Percentiles rank a stretch among this genome's conserved stretches.
phyloP scores from a whole-genome alignment of 352 stramenopile genomes.

The Peronospora belbahrii region DNA sequence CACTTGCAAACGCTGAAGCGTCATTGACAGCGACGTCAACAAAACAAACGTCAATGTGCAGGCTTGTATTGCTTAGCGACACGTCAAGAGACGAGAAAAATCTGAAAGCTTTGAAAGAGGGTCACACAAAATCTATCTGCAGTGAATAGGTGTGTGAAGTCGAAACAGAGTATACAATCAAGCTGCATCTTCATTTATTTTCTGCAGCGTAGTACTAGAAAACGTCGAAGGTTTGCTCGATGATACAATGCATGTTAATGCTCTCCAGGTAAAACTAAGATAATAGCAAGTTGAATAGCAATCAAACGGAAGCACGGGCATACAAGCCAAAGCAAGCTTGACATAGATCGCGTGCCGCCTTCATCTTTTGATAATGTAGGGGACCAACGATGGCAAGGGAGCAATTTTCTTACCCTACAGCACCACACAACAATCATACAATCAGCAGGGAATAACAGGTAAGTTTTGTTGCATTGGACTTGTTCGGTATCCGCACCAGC shows the following conservation, averaged over 20 bases:
- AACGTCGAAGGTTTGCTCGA: slow-evolving; percentile 81
- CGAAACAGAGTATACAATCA: slow-evolving; percentile 4
- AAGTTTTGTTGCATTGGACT: too few relatives aligned
- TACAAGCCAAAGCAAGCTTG: too few relatives aligned
- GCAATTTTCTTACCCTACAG: slow-evolving; percentile 68
- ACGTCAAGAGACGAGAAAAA: slow-evolving; percentile 49
- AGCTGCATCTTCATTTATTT: slow-evolving; percentile 15
- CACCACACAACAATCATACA: neutral
- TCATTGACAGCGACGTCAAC: slow-evolving; percentile 59
- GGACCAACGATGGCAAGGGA: slow-evolving; percentile 85
- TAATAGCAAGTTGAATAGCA: neutral
- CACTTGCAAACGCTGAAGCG: slow-evolving; percentile 68
- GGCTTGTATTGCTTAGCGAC: slow-evolving; percentile 33
- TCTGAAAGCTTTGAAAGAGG: slow-evolving; percentile 58
- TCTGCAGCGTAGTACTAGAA: slow-evolving; percentile 45
- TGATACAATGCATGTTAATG: slow-evolving; percentile 82
- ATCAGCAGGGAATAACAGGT: neutral
- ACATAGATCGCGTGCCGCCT: slow-evolving; percentile 46
- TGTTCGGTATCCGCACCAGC: too few relatives aligned
- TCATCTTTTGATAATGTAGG: slow-evolving; percentile 79
- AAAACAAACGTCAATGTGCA: slow-evolving; percentile 40
- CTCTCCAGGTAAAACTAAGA: slow-evolving; percentile 72
- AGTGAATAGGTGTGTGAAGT: slow-evolving; percentile 9
- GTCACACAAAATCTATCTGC: slow-evolving; percentile 30
- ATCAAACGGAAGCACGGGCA: neutral